Base-by-base conservation (phyloP, 352 stramenopile genomes). In the Pythium pectinolyticum region DNA sequence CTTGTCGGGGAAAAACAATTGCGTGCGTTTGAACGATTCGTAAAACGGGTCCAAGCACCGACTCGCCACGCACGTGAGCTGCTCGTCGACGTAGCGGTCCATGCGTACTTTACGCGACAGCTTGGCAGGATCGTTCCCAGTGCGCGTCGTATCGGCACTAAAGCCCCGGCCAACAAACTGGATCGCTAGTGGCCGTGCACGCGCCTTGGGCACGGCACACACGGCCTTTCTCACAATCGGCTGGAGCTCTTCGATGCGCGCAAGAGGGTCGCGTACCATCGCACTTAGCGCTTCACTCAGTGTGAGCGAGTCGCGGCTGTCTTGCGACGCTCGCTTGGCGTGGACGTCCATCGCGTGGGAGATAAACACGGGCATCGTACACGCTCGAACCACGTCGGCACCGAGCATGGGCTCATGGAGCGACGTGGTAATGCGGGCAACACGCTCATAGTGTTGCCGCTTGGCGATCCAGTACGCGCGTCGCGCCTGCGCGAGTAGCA, bases 1-100 rank as follows among this genome's bases (percentile, higher is more conserved):
- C 60, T 98, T 98, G 70, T 99, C 97, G 5, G 97, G 97, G 66
- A 99, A 99, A 56, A 94, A 96, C 24, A 99, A 84, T 41, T 90
- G 89, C 35, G 84, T 92, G 14, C 84, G 80, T 57, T 89, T 90
- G 34, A 84, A 90, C 9, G 78, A 63, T 28, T 89, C 69, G 39
- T 90, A 63, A 45, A 82, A 91, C 20, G 77, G 59, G 27, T 59
- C 32, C 3, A 90, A n/a, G 12, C 81, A 72, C 5, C 64, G 66
- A 19, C 52, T 58, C 6, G 78, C 83, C 2, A 88, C 39, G 0
- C 75, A 75, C 9, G 63, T 55, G 2, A 74, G 28, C 10, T 69
- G 30, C 1, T 50, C 65, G 4, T 57, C 17, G 6, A 75, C 61
- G 14, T 80, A 47, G 12, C 58, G 19, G 7, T 79, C 57, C 14